phyloP scores from a whole-genome alignment of 139 green algal genomes.

The Coccomyxa sp. region DNA sequence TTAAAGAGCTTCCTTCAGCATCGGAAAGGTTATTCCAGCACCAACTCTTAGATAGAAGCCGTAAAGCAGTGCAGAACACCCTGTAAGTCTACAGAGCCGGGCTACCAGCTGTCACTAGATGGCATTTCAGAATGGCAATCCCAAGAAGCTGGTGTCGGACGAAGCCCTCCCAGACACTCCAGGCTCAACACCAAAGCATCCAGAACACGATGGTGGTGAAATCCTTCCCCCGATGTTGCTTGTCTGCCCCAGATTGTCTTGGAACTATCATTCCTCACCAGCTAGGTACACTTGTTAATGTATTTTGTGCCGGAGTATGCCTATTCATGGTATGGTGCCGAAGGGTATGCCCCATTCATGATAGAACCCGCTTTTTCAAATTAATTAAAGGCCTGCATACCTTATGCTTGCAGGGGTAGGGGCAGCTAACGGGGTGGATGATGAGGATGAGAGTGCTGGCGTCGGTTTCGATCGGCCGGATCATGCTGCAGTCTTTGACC shows the following conservation, averaged over 20 bases:
- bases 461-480: neutral
- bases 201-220: neutral
- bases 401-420: neutral
- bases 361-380: neutral
- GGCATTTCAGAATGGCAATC: neutral
- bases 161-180: neutral
- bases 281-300: neutral
- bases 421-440: neutral
- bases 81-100: too few relatives aligned
- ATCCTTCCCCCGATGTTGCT: neutral
- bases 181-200: neutral
- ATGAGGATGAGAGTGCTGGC: neutral
- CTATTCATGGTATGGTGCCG: too few relatives aligned
- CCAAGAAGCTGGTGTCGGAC: neutral
- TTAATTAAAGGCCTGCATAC: neutral
- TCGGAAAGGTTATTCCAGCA: too few relatives aligned
- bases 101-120: neutral
- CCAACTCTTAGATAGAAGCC: too few relatives aligned
- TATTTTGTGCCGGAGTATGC: too few relatives aligned
- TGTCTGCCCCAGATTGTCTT: neutral
- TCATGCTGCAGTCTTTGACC: conserved; percentile 35
- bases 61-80: too few relatives aligned
- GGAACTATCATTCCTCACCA: neutral
- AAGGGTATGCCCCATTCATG: too few relatives aligned
- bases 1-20: too few relatives aligned